phyloP scores from a whole-genome alignment of 108 stramenopile genomes.

The Mediolabrus comicus region DNA sequence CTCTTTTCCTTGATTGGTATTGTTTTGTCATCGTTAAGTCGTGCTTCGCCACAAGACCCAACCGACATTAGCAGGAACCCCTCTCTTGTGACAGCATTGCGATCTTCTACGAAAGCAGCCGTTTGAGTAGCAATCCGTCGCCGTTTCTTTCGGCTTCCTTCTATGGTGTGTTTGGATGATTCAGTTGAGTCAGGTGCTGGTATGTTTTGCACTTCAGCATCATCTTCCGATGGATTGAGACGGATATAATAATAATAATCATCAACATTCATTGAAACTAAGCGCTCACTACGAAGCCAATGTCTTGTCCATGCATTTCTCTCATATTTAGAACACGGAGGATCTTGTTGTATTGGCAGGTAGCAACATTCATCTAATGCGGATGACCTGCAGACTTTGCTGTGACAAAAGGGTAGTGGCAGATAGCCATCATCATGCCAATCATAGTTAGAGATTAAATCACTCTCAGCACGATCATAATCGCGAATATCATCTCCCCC shows the following conservation, averaged over 20 bases:
- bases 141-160: slow-evolving; percentile 5
- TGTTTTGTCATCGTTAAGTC: not conserved
- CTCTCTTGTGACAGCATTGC: slow-evolving; percentile 5
- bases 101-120: not conserved
- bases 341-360: slow-evolving; percentile 16
- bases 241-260: slow-evolving; percentile 12
- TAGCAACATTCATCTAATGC: slow-evolving; percentile 34
- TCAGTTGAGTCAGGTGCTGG: not conserved
- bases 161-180: slow-evolving; percentile 5
- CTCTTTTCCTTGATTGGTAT: not conserved
- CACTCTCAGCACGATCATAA: slow-evolving; percentile 27
- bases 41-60: not conserved
- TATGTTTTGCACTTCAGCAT: not conserved
- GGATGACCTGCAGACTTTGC: not conserved
- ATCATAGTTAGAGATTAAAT: slow-evolving; percentile 34
- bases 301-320: slow-evolving; percentile 28
- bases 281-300: slow-evolving; percentile 24
- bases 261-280: slow-evolving; percentile 28
- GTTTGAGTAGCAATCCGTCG: not conserved
- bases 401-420: slow-evolving; percentile 13
- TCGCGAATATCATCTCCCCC: slow-evolving; percentile 46
- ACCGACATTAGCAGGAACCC: slow-evolving; percentile 14
- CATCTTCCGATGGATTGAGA: not conserved
- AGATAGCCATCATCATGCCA: slow-evolving; percentile 48
- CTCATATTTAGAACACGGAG: slow-evolving; percentile 38